Conservation (phyloP, 805 yeast species). For the Cyberlindnera sargentensis region DNA sequence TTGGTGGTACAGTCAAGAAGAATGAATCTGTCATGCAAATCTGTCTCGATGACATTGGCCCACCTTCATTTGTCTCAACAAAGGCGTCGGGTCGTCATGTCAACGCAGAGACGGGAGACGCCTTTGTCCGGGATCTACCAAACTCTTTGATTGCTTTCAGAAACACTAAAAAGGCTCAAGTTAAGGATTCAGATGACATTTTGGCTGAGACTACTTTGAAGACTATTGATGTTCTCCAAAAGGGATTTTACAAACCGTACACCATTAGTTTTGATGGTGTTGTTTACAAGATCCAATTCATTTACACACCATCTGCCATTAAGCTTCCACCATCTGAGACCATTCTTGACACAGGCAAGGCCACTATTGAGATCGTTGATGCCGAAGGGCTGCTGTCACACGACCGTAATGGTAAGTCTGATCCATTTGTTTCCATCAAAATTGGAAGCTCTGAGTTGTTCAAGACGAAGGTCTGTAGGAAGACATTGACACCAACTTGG, state of each 20-base stretch:
- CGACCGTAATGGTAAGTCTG: conserved; percentile 72
- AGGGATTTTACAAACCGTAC: conserved; percentile 40
- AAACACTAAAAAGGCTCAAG: conserved; percentile 44
- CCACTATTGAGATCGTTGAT: conserved; percentile 48
- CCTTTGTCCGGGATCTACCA: conserved; percentile 64
- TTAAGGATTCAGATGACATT: conserved; percentile 41
- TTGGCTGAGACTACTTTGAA: conserved; percentile 41
- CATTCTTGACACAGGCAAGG: conserved; percentile 58
- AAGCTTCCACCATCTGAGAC: conserved; percentile 53
- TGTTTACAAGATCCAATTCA: conserved; percentile 41
- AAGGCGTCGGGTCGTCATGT: conserved; percentile 41
- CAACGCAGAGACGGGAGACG: conserved; percentile 43
- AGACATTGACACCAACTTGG: conserved; percentile 70
- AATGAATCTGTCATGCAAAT: conserved; percentile 48
- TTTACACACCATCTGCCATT: conserved; percentile 52
- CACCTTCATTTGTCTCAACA: conserved; percentile 50
- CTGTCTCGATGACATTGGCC: conserved; percentile 56
- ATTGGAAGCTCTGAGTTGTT: conserved; percentile 47
- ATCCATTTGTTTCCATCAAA: conserved; percentile 53
- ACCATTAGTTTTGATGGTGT: conserved; percentile 38
- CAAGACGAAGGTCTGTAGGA: conserved; percentile 58
- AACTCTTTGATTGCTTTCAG: conserved; percentile 53
- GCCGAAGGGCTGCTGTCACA: conserved; percentile 50
- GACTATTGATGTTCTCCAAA: conserved; percentile 48
- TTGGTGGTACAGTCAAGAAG: conserved; percentile 41